phyloP scores from a whole-genome alignment of 2,329 filamentous ascomycete species.

The Venturia effusa region DNA sequence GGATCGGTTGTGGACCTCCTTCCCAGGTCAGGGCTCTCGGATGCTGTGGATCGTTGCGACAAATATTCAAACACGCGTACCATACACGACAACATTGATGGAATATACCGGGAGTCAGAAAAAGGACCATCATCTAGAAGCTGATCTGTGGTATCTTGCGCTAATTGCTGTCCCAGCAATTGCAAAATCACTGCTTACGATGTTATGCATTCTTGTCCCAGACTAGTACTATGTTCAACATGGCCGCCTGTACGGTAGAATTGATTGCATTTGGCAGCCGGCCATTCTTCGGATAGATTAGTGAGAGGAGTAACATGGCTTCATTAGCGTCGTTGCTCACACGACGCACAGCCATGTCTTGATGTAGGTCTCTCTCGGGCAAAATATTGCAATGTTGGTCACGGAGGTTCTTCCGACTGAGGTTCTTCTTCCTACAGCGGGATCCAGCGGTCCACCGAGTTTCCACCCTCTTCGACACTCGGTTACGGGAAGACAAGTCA shows the following conservation, averaged over 20 bases:
- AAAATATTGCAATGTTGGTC: background rate
- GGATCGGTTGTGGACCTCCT: background rate
- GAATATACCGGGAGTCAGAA: background rate
- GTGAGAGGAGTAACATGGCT: background rate
- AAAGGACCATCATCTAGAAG: background rate
- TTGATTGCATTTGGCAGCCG: too few relatives aligned
- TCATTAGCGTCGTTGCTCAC: background rate
- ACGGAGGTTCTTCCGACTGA: background rate
- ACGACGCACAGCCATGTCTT: background rate
- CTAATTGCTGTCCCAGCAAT: background rate
- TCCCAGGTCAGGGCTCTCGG: background rate
- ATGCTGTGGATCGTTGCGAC: constrained; percentile 1
- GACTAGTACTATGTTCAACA: too few relatives aligned
- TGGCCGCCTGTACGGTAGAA: too few relatives aligned
- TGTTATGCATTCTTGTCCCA: background rate
- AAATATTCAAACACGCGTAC: background rate
- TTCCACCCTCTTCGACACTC: background rate
- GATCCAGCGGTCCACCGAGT: background rate
- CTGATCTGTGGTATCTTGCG: background rate
- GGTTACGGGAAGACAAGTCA: background rate
- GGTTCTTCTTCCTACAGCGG: background rate
- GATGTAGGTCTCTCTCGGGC: background rate
- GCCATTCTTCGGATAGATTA: too few relatives aligned
- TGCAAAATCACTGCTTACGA: background rate
- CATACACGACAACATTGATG: background rate